Percentiles rank a stretch among this genome's conserved stretches.
Evolutionary conservation across 2,329 filamentous ascomycete genomes (phyloP).

Genomic region (Fusarium liriodendri): DNA sequence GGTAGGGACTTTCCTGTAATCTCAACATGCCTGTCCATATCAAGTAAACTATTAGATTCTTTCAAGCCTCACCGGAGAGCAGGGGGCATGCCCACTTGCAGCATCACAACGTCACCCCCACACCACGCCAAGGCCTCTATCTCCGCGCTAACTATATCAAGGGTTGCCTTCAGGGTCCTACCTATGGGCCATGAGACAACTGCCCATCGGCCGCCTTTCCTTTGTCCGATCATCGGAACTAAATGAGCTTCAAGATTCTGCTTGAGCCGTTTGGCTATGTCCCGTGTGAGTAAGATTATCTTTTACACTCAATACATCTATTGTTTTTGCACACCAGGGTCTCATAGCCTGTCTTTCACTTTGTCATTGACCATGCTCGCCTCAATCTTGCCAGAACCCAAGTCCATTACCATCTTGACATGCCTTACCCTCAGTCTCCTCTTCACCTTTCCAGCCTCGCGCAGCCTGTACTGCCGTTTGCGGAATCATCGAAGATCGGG

Average conservation of each 20-base stretch:
- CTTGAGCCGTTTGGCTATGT: background rate
- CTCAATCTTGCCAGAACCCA: background rate
- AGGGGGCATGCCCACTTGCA: background rate
- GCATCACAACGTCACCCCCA: background rate
- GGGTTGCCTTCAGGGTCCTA: no score
- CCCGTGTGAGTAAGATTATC: background rate
- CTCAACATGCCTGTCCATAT: background rate
- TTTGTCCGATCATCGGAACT: background rate
- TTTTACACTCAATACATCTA: background rate
- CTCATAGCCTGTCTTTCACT: background rate
- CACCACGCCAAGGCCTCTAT: background rate
- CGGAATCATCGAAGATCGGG: background rate
- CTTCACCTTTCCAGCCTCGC: background rate
- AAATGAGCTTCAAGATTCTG: background rate
- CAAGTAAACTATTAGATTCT: no score
- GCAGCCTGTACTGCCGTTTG: background rate
- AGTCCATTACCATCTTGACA: background rate
- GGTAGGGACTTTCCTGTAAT: background rate
- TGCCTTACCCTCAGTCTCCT: background rate
- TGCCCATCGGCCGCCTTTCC: background rate
- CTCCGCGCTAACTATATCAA: background rate
- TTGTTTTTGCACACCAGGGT: background rate
- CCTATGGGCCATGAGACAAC: background rate
- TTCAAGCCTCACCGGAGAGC: no score
- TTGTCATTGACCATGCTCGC: background rate